A percentile compares a stretch with the other conserved stretches of the same genome.
phyloP scores from a whole-genome alignment of 495 filamentous ascomycete species.

The Penicillium goetzii region DNA sequence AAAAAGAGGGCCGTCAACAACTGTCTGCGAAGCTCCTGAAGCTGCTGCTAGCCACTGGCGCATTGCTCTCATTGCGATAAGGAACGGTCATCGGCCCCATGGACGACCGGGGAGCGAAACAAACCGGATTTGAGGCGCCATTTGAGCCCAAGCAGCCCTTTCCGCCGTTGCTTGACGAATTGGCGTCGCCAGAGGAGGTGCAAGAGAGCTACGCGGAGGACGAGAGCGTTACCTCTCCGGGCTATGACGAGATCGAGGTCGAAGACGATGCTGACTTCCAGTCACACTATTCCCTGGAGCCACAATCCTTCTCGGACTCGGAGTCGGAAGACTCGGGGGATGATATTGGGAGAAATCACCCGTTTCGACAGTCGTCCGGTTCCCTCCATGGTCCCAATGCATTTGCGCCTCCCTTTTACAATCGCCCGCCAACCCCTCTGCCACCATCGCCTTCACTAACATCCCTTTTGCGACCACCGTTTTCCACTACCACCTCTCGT shows the following conservation, averaged over 20 bases:
- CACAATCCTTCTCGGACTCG: conserved; percentile 46
- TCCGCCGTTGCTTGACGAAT: conserved; percentile 42
- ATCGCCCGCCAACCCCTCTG: conserved; percentile 82
- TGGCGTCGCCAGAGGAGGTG: conserved; percentile 30
- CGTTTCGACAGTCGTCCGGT: conserved; percentile 48
- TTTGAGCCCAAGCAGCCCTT: conserved; percentile 48
- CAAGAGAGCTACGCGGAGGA: conserved; percentile 35
- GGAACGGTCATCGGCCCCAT: conserved; percentile 2
- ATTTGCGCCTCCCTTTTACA: conserved; percentile 88
- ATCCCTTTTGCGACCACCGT: conserved; percentile 82
- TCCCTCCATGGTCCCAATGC: conserved; percentile 55
- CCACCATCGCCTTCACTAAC: conserved; percentile 93
- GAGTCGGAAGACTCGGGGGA: conserved; percentile 45
- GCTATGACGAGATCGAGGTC: conserved; percentile 39
- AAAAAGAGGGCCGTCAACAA: conserved; percentile 13
- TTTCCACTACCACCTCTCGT: conserved; percentile 72
- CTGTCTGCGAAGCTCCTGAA: conserved; percentile 2
- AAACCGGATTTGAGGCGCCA: conserved; percentile 17
- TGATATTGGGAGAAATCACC: conserved; percentile 42
- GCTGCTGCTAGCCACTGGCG: not conserved
- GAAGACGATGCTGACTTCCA: conserved; percentile 53
- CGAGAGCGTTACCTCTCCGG: conserved; percentile 35
- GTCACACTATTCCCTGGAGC: conserved; percentile 49
- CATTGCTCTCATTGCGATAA: not conserved
- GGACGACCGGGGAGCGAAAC: conserved; percentile 15